These are phyloP conservation scores for Aspergillus spinulosporus DNA, from an alignment of 2,329 filamentous ascomycete species.

Conservation along the genomic window DNA sequence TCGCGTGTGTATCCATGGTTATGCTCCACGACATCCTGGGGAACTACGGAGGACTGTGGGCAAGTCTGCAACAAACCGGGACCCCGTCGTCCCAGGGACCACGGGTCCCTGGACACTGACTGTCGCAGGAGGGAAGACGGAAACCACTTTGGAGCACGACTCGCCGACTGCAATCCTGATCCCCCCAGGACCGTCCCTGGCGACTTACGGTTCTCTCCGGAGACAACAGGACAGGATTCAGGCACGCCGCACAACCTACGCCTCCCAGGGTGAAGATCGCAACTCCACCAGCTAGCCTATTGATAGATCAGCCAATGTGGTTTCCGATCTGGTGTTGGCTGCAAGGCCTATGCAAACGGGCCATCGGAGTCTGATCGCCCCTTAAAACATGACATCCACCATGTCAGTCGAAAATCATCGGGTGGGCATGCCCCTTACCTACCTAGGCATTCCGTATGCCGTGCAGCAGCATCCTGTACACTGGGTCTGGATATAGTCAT, in stretches of 20 bases:
- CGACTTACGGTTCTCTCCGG: background rate
- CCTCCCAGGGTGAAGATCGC: slow-evolving; percentile 1
- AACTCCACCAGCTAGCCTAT: slow-evolving; percentile 9
- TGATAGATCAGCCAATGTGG: slow-evolving; percentile 9
- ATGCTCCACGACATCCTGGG: background rate
- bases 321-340: background rate
- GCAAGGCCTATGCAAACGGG: no score
- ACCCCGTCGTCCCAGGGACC: background rate
- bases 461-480: background rate
- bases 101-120: background rate
- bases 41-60: background rate
- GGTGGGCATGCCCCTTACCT: background rate
- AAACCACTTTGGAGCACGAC: no score
- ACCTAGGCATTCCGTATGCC: no score
- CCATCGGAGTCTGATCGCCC: slow-evolving; percentile 8
- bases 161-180: background rate
- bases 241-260: background rate
- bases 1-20: slow-evolving; percentile 1
- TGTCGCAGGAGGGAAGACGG: background rate
- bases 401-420: background rate
- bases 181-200: background rate
- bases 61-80: background rate
- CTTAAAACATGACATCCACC: slow-evolving; percentile 7
- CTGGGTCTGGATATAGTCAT: background rate
- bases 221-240: slow-evolving; percentile 1